Conservation (phyloP, 805 yeast species). For the Suhomyces sp. region DNA sequence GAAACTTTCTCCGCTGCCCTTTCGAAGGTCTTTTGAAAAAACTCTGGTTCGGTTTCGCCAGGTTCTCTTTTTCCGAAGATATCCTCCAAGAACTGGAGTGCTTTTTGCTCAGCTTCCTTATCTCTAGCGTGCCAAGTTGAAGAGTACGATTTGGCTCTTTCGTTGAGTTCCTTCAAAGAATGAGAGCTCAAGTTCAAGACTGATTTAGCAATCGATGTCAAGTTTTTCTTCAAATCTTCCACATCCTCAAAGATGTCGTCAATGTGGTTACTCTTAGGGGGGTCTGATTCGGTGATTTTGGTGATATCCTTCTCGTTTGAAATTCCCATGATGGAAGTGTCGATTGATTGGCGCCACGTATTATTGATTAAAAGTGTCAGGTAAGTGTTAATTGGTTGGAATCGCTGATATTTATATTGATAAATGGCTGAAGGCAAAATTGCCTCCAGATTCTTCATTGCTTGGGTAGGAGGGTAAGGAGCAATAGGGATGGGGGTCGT, state of each 20-base stretch:
- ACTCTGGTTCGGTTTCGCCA: not conserved
- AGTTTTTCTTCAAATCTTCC: conserved; percentile 23
- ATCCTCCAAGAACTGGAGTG: not conserved
- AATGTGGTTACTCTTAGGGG: conserved; percentile 16
- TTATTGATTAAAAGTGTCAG: too few relatives aligned
- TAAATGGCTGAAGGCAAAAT: too few relatives aligned
- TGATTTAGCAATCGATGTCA: conserved; percentile 27
- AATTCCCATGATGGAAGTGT: conserved; percentile 1
- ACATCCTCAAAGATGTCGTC: conserved; percentile 24
- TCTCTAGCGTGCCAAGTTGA: conserved; percentile 15
- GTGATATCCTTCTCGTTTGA: conserved; percentile 1
- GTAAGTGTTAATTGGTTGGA: too few relatives aligned
- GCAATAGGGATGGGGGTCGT: too few relatives aligned
- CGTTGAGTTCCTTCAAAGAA: conserved; percentile 23
- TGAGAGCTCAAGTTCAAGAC: conserved; percentile 24
- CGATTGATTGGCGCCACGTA: too few relatives aligned
- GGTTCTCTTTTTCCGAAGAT: not conserved
- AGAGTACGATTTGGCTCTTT: conserved; percentile 19
- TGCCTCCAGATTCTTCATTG: too few relatives aligned
- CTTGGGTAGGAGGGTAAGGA: too few relatives aligned
- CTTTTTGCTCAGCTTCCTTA: conserved; percentile 3
- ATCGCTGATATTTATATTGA: too few relatives aligned
- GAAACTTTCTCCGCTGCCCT: too few relatives aligned
- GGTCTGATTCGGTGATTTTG: conserved; percentile 6
- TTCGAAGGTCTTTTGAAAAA: not conserved